Conservation (phyloP, 2,329 filamentous ascomycete species). For the Fusarium albosuccineum region DNA sequence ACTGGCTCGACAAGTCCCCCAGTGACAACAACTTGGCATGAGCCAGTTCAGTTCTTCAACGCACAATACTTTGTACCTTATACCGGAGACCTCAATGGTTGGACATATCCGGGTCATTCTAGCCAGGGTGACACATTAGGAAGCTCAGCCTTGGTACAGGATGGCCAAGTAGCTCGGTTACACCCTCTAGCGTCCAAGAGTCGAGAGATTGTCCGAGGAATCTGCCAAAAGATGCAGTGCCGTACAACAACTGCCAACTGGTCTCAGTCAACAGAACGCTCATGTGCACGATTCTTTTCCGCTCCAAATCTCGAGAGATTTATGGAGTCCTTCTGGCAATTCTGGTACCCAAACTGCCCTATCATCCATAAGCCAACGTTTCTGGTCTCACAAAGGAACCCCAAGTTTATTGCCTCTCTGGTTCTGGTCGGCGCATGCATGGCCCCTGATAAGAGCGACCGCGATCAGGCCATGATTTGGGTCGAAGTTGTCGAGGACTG, state of each 20-base stretch:
- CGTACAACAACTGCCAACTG: constrained; percentile 1
- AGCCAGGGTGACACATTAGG: not conserved
- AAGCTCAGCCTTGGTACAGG: not conserved
- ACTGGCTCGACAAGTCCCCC: not conserved
- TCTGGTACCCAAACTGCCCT: constrained; percentile 35
- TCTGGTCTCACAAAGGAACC: not conserved
- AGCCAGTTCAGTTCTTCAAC: not conserved
- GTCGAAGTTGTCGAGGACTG: constrained; percentile 21
- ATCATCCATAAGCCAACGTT: constrained; percentile 29
- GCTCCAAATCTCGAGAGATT: constrained; percentile 22
- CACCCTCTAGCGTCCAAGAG: constrained; percentile 4
- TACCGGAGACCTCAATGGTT: not conserved
- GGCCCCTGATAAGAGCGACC: constrained; percentile 6
- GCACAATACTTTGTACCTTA: not conserved
- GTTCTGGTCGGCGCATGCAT: constrained; percentile 23
- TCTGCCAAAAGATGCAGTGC: not conserved
- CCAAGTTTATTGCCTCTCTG: constrained; percentile 15
- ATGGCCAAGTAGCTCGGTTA: not conserved
- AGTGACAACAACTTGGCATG: not conserved
- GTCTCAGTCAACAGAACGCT: not conserved
- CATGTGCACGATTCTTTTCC: constrained; percentile 26
- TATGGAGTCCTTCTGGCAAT: constrained; percentile 16
- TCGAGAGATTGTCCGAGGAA: constrained; percentile 4
- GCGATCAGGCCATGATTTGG: constrained; percentile 11
- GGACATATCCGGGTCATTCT: not conserved